phyloP scores from a whole-genome alignment of 1,284 basidiomycete genomes.

The Rhodotorula sp. region DNA sequence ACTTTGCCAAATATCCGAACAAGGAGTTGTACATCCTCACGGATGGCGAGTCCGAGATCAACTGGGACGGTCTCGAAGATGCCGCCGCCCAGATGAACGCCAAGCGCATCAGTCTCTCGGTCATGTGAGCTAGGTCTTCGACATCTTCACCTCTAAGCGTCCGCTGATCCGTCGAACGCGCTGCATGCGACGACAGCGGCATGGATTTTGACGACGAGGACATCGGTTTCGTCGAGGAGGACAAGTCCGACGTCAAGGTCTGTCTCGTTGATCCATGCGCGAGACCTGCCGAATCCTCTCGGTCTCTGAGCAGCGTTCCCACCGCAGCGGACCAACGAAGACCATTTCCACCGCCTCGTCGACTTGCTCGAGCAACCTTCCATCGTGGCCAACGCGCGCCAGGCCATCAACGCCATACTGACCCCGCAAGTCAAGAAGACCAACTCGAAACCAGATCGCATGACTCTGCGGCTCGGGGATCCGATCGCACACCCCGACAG shows the following conservation, averaged over 20 bases:
- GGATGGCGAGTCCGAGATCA: constrained; percentile 44
- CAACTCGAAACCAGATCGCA: constrained; percentile 64
- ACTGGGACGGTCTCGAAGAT: constrained; percentile 35
- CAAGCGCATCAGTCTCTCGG: constrained; percentile 41
- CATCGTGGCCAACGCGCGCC: constrained; percentile 69
- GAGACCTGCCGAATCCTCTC: not conserved
- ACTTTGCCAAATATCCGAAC: constrained; percentile 38
- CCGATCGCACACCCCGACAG: constrained; percentile 62
- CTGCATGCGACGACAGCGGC: constrained; percentile 51
- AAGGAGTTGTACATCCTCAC: constrained; percentile 48
- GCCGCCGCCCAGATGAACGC: constrained; percentile 38
- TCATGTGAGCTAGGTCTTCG: constrained; percentile 41
- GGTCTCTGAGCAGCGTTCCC: constrained; percentile 8
- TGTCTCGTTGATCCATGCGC: constrained; percentile 19
- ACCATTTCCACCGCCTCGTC: constrained; percentile 65
- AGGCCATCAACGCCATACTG: constrained; percentile 66
- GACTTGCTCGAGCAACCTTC: constrained; percentile 47
- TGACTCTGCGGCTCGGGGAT: constrained; percentile 72
- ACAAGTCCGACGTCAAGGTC: constrained; percentile 71
- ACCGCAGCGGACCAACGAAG: constrained; percentile 68
- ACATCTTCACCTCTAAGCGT: no score
- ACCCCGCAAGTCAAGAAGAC: constrained; percentile 66
- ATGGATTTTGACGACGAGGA: constrained; percentile 80
- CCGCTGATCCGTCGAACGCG: not conserved
- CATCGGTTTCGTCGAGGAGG: constrained; percentile 61